These are phyloP conservation scores for Leccinum sublutescens DNA, from an alignment of 768 basidiomycete species.

Conservation along the genomic window DNA sequence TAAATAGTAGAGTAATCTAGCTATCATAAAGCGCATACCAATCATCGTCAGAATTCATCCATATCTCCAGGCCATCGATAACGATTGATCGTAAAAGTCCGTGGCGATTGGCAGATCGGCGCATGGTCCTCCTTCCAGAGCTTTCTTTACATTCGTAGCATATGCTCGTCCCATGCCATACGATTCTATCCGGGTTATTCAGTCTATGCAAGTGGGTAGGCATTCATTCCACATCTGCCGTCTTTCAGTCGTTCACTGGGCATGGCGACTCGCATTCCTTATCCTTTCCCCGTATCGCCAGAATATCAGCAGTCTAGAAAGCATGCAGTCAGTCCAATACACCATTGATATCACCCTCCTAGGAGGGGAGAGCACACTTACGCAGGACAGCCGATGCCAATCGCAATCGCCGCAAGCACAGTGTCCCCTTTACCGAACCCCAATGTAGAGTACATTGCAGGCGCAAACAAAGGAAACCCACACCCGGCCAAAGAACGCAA, in stretches of 20 bases:
- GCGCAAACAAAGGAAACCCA: constrained; percentile 76
- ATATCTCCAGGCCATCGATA: not conserved
- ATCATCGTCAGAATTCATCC: not conserved
- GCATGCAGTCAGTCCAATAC: constrained; percentile 31
- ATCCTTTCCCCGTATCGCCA: constrained; percentile 51
- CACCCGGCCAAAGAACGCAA: constrained; percentile 69
- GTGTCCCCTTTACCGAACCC: constrained; percentile 73
- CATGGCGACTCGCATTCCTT: constrained; percentile 46
- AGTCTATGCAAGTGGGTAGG: not conserved
- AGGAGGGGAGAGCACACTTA: constrained; percentile 12
- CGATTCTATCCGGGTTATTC: not conserved
- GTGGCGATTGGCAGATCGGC: not conserved
- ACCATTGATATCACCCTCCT: not conserved
- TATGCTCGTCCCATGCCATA: not conserved
- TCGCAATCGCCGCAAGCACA: constrained; percentile 55
- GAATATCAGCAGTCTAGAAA: constrained; percentile 40
- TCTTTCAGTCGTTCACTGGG: constrained; percentile 10
- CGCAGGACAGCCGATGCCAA: constrained; percentile 60
- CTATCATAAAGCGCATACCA: not conserved
- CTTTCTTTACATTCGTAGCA: not conserved
- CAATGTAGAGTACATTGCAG: constrained; percentile 59
- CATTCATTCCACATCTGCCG: not conserved
- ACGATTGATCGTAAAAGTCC: not conserved
- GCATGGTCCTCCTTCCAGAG: not conserved
- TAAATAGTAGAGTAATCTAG: not conserved